phyloP scores from a whole-genome alignment of 805 yeast genomes.

The Ogataea trehaloabstinens region DNA sequence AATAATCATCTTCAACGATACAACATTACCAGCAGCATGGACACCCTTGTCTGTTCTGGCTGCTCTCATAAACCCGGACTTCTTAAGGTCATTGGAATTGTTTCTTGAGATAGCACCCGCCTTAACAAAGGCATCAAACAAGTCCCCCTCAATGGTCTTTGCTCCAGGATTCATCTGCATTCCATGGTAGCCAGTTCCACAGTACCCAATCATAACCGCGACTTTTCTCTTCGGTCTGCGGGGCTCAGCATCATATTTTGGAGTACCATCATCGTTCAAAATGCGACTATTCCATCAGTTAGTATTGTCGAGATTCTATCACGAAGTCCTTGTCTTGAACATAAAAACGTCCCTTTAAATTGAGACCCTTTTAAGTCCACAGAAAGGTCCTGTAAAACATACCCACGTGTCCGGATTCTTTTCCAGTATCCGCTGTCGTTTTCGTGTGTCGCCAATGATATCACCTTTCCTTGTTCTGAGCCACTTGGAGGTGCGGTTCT shows the following conservation, averaged over 20 bases:
- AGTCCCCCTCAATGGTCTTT: slow-evolving; percentile 86
- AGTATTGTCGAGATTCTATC: not conserved
- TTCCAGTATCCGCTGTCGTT: slow-evolving; percentile 29
- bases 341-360: not conserved
- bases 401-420: slow-evolving; percentile 53
- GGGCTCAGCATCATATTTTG: slow-evolving; percentile 48
- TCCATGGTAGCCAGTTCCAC: slow-evolving; percentile 96
- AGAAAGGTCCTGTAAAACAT: slow-evolving; percentile 37
- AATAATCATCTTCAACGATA: slow-evolving; percentile 77
- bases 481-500: slow-evolving; percentile 16
- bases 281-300: slow-evolving; percentile 40
- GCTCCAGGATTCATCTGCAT: slow-evolving; percentile 91
- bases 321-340: not conserved
- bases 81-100: slow-evolving; percentile 84
- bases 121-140: slow-evolving; percentile 75
- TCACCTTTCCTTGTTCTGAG: slow-evolving; percentile 29
- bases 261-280: slow-evolving; percentile 63
- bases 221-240: slow-evolving; percentile 86
- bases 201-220: slow-evolving; percentile 87
- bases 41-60: slow-evolving; percentile 95
- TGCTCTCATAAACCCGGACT: slow-evolving; percentile 82
- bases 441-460: slow-evolving; percentile 23
- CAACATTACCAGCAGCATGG: slow-evolving; percentile 94
- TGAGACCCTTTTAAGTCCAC: no score
- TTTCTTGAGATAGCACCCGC: slow-evolving; percentile 89